Conservation (phyloP, 2,329 filamentous ascomycete genomes). For the Diplodia scrobiculata region DNA sequence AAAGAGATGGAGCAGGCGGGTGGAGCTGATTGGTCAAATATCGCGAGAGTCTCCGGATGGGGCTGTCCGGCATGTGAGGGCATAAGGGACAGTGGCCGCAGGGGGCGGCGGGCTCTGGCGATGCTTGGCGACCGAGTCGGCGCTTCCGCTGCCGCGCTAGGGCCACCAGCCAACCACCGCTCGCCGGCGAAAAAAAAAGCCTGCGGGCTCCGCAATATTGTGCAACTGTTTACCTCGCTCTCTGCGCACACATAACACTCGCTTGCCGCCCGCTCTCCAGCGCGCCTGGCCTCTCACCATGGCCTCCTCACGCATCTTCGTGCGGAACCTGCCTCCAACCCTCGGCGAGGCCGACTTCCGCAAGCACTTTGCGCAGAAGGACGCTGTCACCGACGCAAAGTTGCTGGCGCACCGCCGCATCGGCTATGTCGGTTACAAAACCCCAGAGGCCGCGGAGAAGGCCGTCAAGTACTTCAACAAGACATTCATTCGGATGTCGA, state of each 20-base stretch:
- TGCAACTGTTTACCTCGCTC: conserved; percentile 25
- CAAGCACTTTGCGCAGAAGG: conserved; percentile 81
- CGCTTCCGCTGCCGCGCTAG: conserved; percentile 15
- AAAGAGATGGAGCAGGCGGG: conserved; percentile 17
- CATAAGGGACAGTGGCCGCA: neutral
- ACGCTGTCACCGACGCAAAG: conserved; percentile 85
- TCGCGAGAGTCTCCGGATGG: conserved; percentile 23
- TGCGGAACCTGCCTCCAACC: conserved; percentile 76
- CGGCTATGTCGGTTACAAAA: conserved; percentile 93
- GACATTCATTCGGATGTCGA: conserved; percentile 94
- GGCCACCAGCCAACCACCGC: neutral
- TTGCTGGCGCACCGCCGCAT: conserved; percentile 87
- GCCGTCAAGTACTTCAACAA: conserved; percentile 95
- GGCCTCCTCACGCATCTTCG: conserved; percentile 75
- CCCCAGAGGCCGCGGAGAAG: conserved; percentile 72
- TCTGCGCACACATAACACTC: conserved; percentile 16
- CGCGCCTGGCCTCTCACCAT: conserved; percentile 43
- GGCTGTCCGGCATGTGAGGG: conserved; percentile 19
- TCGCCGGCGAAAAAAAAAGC: neutral
- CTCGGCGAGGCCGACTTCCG: conserved; percentile 82
- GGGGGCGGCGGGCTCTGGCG: conserved; percentile 5
- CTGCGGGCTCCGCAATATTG: conserved; percentile 6
- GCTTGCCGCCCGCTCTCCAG: conserved; percentile 2
- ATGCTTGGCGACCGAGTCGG: conserved; percentile 14
- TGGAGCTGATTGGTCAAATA: conserved; percentile 27